Conservation (phyloP, 495 filamentous ascomycete genomes). For the Neohortaea acidophila region DNA sequence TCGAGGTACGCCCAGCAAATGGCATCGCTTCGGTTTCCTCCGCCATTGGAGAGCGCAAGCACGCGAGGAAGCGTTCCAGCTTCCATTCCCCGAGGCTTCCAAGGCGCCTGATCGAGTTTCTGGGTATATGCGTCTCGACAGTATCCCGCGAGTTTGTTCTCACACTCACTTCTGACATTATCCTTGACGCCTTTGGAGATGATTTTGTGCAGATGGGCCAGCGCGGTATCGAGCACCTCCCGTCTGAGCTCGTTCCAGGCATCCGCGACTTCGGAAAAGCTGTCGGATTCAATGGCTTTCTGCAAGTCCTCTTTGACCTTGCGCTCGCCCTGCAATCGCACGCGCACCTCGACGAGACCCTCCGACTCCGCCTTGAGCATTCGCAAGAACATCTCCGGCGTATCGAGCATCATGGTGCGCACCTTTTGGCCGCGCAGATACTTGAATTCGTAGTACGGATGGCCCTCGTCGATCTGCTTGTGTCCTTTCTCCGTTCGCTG, state of each 20-base stretch:
- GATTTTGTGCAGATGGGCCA: constrained; percentile 64
- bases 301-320: constrained; percentile 60
- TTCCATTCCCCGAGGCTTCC: constrained; percentile 86
- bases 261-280: constrained; percentile 86
- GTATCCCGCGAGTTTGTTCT: constrained; percentile 65
- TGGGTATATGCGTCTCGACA: constrained; percentile 75
- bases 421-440: constrained; percentile 82
- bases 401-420: constrained; percentile 52
- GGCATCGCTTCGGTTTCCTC: constrained; percentile 60
- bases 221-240: constrained; percentile 68
- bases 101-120: constrained; percentile 85
- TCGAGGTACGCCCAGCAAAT: constrained; percentile 86
- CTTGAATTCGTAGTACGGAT: constrained; percentile 96
- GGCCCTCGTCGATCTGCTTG: constrained; percentile 85
- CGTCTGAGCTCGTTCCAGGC: constrained; percentile 80
- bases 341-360: constrained; percentile 67
- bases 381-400: constrained; percentile 76
- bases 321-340: constrained; percentile 58
- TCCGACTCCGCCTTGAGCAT: constrained; percentile 97
- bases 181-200: constrained; percentile 88
- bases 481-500: constrained; percentile 84
- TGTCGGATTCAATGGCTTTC: constrained; percentile 76
- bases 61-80: constrained; percentile 79
- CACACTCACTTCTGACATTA: constrained; percentile 75
- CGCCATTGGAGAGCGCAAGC: constrained; percentile 69